Evolutionary conservation across 768 basidiomycete genomes (phyloP).

Genomic region (Boletus reticulatus): DNA sequence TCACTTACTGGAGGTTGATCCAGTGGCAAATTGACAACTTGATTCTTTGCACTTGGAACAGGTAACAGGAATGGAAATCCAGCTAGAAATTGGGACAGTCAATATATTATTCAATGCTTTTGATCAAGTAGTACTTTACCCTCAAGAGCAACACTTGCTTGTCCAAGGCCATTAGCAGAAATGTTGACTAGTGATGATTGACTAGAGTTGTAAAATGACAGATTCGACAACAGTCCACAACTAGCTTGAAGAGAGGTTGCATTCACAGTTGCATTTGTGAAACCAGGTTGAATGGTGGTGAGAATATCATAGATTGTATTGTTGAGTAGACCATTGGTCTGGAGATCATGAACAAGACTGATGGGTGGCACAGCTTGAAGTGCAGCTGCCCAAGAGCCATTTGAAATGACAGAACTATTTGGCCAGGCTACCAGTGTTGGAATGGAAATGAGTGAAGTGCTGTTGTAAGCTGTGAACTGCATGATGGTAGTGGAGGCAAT

Average conservation of each 20-base stretch:
- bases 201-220: background rate
- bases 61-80: too few species aligned
- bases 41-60: background rate
- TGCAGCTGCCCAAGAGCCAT: background rate
- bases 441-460: background rate
- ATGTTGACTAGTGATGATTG: background rate
- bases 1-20: background rate
- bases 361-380: background rate
- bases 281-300: background rate
- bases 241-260: slow-evolving; percentile 3
- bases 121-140: background rate
- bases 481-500: too few species aligned
- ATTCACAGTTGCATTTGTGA: slow-evolving; percentile 9
- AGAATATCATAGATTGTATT: slow-evolving; percentile 14
- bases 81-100: background rate
- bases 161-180: background rate
- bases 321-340: slow-evolving; percentile 6
- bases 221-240: slow-evolving; percentile 11
- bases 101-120: background rate
- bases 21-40: background rate
- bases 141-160: background rate
- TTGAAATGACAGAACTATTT: background rate
- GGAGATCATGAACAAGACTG: background rate
- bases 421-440: slow-evolving; percentile 7
- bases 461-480: too few species aligned